phyloP scores from a whole-genome alignment of 2,329 filamentous ascomycete genomes.

The Alternaria tenuissima region DNA sequence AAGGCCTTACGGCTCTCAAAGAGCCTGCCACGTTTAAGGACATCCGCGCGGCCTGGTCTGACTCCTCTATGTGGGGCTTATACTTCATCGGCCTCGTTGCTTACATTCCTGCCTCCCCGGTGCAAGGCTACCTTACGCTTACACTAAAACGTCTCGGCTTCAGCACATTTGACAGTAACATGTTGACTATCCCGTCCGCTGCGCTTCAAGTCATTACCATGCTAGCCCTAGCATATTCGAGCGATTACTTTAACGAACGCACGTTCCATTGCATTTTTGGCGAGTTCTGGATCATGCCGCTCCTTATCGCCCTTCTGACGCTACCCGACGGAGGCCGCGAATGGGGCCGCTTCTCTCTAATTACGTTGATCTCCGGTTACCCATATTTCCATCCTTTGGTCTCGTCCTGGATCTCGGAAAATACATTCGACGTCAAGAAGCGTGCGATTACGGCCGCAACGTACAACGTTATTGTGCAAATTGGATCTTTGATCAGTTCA shows the following conservation, averaged over 20 bases:
- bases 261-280: constrained; percentile 58
- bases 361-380: constrained; percentile 51
- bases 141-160: constrained; percentile 52
- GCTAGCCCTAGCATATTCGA: constrained; percentile 53
- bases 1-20: constrained; percentile 65
- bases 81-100: constrained; percentile 58
- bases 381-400: constrained; percentile 64
- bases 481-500: constrained; percentile 50
- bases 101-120: constrained; percentile 48
- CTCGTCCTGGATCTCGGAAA: constrained; percentile 68
- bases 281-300: constrained; percentile 54
- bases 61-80: constrained; percentile 65
- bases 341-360: constrained; percentile 51
- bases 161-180: constrained; percentile 54
- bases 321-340: constrained; percentile 46
- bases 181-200: constrained; percentile 54
- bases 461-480: constrained; percentile 64
- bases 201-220: constrained; percentile 62
- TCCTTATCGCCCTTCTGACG: constrained; percentile 50
- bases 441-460: constrained; percentile 69
- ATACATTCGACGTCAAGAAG: constrained; percentile 68
- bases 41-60: constrained; percentile 60
- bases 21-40: constrained; percentile 59
- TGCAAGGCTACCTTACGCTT: constrained; percentile 51
- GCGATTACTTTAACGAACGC: constrained; percentile 60